Percentiles rank a stretch among this genome's conserved stretches.
Conservation (phyloP, 2,329 filamentous ascomycete species). For the Colletotrichum sojae region DNA sequence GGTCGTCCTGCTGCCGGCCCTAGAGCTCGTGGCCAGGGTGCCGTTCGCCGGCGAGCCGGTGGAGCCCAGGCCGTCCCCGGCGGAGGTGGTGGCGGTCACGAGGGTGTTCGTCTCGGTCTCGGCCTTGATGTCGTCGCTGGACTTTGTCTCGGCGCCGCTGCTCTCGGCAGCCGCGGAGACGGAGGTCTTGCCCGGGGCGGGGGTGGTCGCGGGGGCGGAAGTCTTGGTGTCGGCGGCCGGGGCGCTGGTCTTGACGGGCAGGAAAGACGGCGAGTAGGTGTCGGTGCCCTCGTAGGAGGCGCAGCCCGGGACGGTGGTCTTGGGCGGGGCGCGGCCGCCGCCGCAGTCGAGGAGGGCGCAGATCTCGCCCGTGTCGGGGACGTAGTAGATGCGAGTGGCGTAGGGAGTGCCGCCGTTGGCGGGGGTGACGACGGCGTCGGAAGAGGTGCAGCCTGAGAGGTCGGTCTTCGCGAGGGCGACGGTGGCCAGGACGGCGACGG, state of each 20-base stretch:
- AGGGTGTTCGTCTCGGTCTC: constrained; percentile 11
- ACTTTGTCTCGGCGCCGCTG: background rate
- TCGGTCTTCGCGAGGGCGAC: constrained; percentile 60
- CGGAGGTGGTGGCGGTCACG: constrained; percentile 7
- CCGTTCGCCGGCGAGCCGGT: background rate
- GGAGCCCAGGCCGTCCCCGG: background rate
- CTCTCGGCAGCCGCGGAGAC: background rate
- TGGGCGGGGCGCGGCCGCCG: constrained; percentile 75
- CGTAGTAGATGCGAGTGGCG: constrained; percentile 69
- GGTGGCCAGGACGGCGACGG: constrained; percentile 47
- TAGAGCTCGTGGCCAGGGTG: background rate
- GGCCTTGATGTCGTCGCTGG: background rate
- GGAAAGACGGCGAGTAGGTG: constrained; percentile 66
- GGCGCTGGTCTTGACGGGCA: constrained; percentile 51
- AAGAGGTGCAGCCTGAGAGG: constrained; percentile 60
- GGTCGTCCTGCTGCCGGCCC: background rate
- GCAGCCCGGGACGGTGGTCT: constrained; percentile 75
- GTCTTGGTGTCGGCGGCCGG: background rate
- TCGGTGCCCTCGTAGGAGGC: constrained; percentile 67
- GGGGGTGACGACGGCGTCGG: constrained; percentile 44
- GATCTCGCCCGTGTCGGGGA: constrained; percentile 74
- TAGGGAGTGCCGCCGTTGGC: constrained; percentile 49
- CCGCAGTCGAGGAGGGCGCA: constrained; percentile 77
- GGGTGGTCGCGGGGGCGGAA: background rate
- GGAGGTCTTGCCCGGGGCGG: background rate